phyloP scores from a whole-genome alignment of 306 rosid species.

The Citrullus amarus region DNA sequence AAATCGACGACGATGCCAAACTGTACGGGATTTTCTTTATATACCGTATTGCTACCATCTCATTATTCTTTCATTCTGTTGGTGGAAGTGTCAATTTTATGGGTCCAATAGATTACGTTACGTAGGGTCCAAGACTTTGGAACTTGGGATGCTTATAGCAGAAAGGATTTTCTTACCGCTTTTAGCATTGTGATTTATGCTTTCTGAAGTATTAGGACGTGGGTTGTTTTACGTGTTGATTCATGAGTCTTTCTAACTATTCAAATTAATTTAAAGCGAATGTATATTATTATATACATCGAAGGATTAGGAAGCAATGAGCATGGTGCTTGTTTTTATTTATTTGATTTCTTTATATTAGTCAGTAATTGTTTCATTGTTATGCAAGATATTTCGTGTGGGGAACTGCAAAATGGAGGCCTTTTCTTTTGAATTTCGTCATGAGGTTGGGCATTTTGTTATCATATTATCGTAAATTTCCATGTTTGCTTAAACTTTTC shows the following conservation, averaged over 20 bases:
- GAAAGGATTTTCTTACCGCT: not conserved
- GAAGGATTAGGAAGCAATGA: not conserved
- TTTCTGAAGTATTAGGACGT: no score
- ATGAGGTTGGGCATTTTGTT: not conserved
- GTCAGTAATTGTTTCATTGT: not conserved
- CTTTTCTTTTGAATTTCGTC: not conserved
- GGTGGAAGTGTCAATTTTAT: not conserved
- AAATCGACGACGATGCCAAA: constrained; percentile 41
- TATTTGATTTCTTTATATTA: not conserved
- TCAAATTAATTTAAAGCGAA: no score
- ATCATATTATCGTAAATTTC: not conserved
- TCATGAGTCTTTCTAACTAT: no score
- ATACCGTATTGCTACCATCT: not conserved
- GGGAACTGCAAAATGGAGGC: not conserved
- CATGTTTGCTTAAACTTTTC: not conserved
- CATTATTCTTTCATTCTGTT: not conserved
- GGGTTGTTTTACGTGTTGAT: no score
- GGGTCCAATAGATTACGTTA: no score
- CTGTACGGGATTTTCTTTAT: constrained; percentile 1
- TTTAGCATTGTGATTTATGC: not conserved
- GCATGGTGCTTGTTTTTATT: not conserved
- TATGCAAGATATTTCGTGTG: not conserved
- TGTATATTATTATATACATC: no score
- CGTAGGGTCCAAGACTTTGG: not conserved
- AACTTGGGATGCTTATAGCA: not conserved